These are phyloP conservation scores for Silene noctiflora DNA, from an alignment of 179 eudicot species.

Conservation along the genomic window DNA sequence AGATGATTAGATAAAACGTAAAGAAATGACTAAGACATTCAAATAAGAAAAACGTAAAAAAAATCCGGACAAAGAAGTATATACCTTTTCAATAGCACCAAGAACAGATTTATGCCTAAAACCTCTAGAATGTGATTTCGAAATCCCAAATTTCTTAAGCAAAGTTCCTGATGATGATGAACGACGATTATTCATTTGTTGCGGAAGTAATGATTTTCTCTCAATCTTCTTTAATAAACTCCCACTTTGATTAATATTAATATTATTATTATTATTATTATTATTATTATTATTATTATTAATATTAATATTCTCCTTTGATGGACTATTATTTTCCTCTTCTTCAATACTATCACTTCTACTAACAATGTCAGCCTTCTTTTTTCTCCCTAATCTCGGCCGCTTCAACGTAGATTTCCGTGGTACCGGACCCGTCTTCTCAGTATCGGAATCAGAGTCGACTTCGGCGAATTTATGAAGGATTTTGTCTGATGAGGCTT, in stretches of 20 bases:
- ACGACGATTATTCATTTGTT: background rate
- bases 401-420: conserved; percentile 30
- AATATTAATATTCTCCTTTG: background rate
- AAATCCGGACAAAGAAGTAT: too few species aligned
- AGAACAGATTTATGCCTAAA: conserved; percentile 39
- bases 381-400: conserved; percentile 2
- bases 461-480: conserved; percentile 67
- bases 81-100: conserved; percentile 52
- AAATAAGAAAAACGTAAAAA: background rate
- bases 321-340: background rate
- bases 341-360: background rate
- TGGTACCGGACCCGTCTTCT: background rate
- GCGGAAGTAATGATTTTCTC: conserved; percentile 55
- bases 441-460: conserved; percentile 35
- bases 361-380: background rate
- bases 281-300: conserved; percentile 1
- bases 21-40: too few species aligned
- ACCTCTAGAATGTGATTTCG: conserved; percentile 33
- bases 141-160: conserved; percentile 38
- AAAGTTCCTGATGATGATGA: conserved; percentile 9
- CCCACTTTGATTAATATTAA: conserved; percentile 6
- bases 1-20: too few species aligned
- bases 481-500: conserved; percentile 70
- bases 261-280: background rate
- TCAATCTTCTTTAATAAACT: conserved; percentile 31